phyloP scores from a whole-genome alignment of 257 asterid genomes.

The Primulina eburnea region DNA sequence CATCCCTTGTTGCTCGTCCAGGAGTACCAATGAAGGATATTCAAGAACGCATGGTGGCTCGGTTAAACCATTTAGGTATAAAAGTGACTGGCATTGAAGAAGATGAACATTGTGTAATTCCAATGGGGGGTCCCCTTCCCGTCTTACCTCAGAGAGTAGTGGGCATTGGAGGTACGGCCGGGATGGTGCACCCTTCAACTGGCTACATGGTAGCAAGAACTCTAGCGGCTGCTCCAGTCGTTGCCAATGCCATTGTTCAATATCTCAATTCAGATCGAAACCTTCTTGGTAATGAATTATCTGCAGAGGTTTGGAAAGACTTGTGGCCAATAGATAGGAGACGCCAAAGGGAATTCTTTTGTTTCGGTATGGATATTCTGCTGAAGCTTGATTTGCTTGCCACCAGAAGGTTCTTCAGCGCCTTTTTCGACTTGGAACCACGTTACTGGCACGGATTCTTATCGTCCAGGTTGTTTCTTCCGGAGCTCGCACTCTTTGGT shows the following conservation, averaged over 20 bases:
- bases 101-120: slow-evolving; percentile 88
- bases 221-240: slow-evolving; percentile 89
- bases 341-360: slow-evolving; percentile 88
- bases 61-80: slow-evolving; percentile 77
- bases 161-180: slow-evolving; percentile 84
- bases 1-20: slow-evolving; percentile 97
- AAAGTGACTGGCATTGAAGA: slow-evolving; percentile 88
- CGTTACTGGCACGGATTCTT: slow-evolving; percentile 96
- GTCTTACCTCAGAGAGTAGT: slow-evolving; percentile 76
- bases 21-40: slow-evolving; percentile 82
- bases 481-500: slow-evolving; percentile 74
- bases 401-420: slow-evolving; percentile 83
- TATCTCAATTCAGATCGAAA: slow-evolving; percentile 52
- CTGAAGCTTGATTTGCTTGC: slow-evolving; percentile 83
- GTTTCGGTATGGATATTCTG: slow-evolving; percentile 93
- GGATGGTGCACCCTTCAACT: slow-evolving; percentile 99
- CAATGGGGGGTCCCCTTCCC: slow-evolving; percentile 99
- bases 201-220: slow-evolving; percentile 99
- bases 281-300: slow-evolving; percentile 50
- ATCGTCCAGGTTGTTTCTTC: slow-evolving; percentile 87
- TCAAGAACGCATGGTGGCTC: slow-evolving; percentile 88
- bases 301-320: slow-evolving; percentile 82
- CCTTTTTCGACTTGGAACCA: slow-evolving; percentile 88
- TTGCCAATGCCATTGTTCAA: slow-evolving; percentile 76
- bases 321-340: slow-evolving; percentile 98